Evolutionary conservation across 1,284 basidiomycete genomes (phyloP).

Genomic region (Boletus sp.): DNA sequence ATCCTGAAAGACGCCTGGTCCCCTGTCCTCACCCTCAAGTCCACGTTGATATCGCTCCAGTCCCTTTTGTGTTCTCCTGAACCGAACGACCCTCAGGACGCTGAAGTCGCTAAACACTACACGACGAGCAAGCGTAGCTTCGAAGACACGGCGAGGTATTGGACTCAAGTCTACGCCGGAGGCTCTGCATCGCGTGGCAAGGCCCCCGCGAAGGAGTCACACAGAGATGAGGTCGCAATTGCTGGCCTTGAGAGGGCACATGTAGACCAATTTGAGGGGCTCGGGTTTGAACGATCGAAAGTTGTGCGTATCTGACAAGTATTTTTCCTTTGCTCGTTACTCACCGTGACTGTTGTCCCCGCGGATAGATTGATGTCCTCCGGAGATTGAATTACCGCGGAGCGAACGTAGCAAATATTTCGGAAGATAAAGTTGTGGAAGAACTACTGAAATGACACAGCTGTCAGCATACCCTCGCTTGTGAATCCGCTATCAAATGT

Average conservation of each 20-base stretch:
- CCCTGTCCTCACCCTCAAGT: conserved; percentile 93
- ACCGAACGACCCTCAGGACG: conserved; percentile 97
- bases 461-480: conserved; percentile 28
- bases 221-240: conserved; percentile 66
- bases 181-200: conserved; percentile 55
- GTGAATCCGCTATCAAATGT: conserved; percentile 19
- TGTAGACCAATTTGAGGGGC: conserved; percentile 68
- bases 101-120: conserved; percentile 97
- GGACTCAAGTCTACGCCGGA: conserved; percentile 89
- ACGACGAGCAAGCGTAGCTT: conserved; percentile 85
- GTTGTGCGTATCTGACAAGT: conserved; percentile 57
- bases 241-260: conserved; percentile 72
- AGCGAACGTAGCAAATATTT: conserved; percentile 57
- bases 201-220: conserved; percentile 29
- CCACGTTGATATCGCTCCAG: conserved; percentile 94
- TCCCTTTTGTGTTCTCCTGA: conserved; percentile 95
- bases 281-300: conserved; percentile 74
- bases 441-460: conserved; percentile 49
- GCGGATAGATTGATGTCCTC: conserved; percentile 77
- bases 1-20: conserved; percentile 93
- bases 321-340: neutral
- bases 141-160: conserved; percentile 91
- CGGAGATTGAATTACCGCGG: conserved; percentile 92
- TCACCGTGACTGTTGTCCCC: conserved; percentile 1
- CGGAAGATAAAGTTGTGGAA: conserved; percentile 60